Percentiles rank a stretch among this genome's conserved stretches.
phyloP scores from a whole-genome alignment of 805 yeast species.

The Metahyphopichia silvanorum region DNA sequence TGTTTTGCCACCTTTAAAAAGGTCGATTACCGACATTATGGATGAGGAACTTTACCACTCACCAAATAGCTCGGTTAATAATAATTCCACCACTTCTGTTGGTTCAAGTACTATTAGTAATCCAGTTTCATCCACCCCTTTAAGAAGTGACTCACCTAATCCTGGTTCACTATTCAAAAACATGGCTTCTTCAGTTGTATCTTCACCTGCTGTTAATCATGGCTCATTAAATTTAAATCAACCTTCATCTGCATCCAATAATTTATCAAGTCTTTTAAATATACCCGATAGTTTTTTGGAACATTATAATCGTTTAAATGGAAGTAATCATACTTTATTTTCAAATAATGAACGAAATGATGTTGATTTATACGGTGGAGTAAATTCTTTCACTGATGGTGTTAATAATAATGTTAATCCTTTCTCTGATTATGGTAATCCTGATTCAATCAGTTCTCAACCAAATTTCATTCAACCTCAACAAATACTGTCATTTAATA shows the following conservation, averaged over 20 bases:
- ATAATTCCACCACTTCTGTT: constrained; percentile 1
- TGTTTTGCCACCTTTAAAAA: constrained; percentile 47
- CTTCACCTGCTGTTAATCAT: constrained; percentile 10
- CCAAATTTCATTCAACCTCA: constrained; percentile 7
- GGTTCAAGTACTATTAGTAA: constrained; percentile 3
- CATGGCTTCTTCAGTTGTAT: constrained; percentile 5
- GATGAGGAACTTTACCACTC: constrained; percentile 56
- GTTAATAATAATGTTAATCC: constrained; percentile 19
- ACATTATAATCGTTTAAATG: constrained; percentile 13
- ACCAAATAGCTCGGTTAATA: constrained; percentile 17
- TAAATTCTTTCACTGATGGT: background rate
- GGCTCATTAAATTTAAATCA: constrained; percentile 5
- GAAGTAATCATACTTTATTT: constrained; percentile 14
- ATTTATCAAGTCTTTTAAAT: constrained; percentile 25
- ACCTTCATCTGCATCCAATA: constrained; percentile 7
- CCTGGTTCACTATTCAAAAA: constrained; percentile 1
- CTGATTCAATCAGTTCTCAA: constrained; percentile 23
- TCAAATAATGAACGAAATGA: background rate
- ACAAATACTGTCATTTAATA: constrained; percentile 5
- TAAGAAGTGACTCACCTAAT: constrained; percentile 1
- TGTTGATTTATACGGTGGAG: background rate
- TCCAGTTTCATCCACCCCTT: constrained; percentile 2
- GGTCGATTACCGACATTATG: constrained; percentile 55
- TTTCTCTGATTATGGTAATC: constrained; percentile 39
- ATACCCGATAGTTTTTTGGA: constrained; percentile 30